Base-by-base conservation (phyloP, 345 rosid genomes). In the Sonneratia alba region DNA sequence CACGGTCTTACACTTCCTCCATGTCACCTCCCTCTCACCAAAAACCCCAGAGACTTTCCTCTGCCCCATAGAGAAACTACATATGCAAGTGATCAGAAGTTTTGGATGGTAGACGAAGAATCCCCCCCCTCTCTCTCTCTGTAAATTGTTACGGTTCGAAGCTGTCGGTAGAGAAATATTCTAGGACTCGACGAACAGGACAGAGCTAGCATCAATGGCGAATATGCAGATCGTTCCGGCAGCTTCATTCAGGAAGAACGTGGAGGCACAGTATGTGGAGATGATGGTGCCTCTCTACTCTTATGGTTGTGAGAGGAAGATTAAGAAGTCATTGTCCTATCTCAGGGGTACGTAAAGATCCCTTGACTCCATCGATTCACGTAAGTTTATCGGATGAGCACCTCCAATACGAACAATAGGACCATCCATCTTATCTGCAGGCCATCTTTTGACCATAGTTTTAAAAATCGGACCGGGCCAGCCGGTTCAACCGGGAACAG, bases 241-340 rank as follows among this genome's bases (percentile, higher is more conserved):
- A 19, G 34, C 21, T 21, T 67, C 49, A 16, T 65, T 70, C 66
- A 82, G 61, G 61, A 66, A 84, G 77, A 84, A 82, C 72, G 97
- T 93, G 82, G 96, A 93, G 87, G 85, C 98, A 71, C 96, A 93
- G 37, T 87, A 81, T 36, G 98, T 89, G 80, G 96, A 89, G 81
- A 88, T 93, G 96, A 88, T 86, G 93, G 97, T 91, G 70, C 97
- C 98, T 72, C 83, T 91, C 67, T 91, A 93, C 75, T 88, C 97
- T 70, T 79, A 88, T 67, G 98, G 98, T 0, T 91, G 98, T 47
- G 88, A 88, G 79, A 85, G 77, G 86, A 91, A 93, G 83, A 75
- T 91, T 47, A 89, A 85, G 85, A 91, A 85, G 73, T 70, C 91
- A 14, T 78, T 91, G 36, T 84, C 94, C 76, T 87, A 85, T 80